These are phyloP conservation scores for Ceratocystis colombiana DNA, from an alignment of 2,329 filamentous ascomycete species.

Conservation along the genomic window DNA sequence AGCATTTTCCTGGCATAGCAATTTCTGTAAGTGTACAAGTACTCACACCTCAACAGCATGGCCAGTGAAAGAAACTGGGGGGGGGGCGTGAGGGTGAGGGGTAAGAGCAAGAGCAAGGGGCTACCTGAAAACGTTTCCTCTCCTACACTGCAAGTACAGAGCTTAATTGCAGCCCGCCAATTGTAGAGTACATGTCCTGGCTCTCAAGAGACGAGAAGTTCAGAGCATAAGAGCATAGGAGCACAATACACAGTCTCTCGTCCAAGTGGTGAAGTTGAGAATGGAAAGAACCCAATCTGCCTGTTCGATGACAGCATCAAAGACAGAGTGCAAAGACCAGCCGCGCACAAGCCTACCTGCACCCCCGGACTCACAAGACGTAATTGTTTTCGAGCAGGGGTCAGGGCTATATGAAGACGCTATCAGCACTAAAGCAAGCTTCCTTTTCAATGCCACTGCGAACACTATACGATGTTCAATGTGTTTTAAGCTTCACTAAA, in stretches of 20 bases:
- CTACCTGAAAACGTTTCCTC: background rate
- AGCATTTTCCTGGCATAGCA: conserved; percentile 2
- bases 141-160: too few species aligned
- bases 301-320: background rate
- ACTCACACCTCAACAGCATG: background rate
- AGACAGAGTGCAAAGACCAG: background rate
- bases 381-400: background rate
- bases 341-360: background rate
- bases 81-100: too few species aligned
- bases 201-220: background rate
- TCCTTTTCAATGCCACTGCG: background rate
- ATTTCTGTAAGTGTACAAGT: conserved; percentile 13
- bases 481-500: background rate
- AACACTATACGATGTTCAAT: background rate
- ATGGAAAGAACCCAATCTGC: background rate
- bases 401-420: background rate
- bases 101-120: background rate
- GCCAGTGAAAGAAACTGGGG: background rate
- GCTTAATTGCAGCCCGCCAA: too few species aligned
- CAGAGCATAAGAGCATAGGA: background rate
- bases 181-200: background rate
- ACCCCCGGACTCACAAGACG: background rate
- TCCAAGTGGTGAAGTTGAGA: background rate
- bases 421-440: background rate
- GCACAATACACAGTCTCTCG: background rate